Evolutionary conservation across 768 basidiomycete species (phyloP).

Genomic region (Tulasnella calospora): DNA sequence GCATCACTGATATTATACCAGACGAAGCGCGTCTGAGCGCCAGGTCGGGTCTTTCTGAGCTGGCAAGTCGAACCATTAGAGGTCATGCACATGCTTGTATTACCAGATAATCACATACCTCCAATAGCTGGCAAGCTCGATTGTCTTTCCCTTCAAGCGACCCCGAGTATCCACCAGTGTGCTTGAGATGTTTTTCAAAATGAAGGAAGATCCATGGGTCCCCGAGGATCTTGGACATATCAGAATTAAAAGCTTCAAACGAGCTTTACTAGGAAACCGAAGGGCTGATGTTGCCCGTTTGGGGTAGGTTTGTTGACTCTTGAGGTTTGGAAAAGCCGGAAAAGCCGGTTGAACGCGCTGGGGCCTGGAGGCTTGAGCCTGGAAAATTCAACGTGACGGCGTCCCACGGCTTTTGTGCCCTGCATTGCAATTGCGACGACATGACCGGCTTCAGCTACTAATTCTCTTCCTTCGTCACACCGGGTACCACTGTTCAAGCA

Average conservation of each 20-base stretch:
- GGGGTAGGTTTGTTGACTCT: background rate
- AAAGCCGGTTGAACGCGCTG: background rate
- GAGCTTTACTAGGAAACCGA: too few relatives aligned
- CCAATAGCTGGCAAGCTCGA: conserved; percentile 5
- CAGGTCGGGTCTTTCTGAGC: background rate
- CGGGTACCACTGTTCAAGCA: background rate
- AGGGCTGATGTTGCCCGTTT: too few relatives aligned
- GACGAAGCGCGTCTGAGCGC: background rate
- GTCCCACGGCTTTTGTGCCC: background rate
- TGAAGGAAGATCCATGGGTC: conserved; percentile 8
- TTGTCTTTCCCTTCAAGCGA: background rate
- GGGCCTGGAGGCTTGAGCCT: background rate
- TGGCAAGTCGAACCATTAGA: background rate
- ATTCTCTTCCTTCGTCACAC: background rate
- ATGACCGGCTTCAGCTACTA: background rate
- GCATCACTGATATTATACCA: background rate
- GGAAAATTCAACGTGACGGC: background rate
- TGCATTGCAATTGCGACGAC: background rate
- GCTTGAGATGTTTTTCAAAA: background rate
- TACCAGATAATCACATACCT: background rate
- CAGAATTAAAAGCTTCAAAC: background rate
- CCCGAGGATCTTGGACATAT: background rate
- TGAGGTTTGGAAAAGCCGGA: too few relatives aligned
- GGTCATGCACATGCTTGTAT: too few relatives aligned
- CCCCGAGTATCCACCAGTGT: background rate